Base-by-base conservation (phyloP, 2,329 filamentous ascomycete species). In the Tympanopsis confertula region DNA sequence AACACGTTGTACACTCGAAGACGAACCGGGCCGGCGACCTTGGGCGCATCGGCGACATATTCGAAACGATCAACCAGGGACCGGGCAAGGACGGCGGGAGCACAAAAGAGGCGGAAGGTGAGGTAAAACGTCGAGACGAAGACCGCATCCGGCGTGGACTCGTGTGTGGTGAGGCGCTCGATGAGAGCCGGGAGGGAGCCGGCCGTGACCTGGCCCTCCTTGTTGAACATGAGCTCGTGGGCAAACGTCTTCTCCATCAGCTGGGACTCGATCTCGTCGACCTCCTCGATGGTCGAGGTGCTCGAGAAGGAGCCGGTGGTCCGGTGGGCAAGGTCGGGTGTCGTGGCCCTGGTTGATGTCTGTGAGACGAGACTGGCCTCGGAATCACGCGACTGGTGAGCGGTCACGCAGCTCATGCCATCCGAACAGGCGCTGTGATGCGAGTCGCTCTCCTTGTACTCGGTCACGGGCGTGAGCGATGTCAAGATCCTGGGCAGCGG, bases 81-180 rank as follows among this genome's bases (percentile, higher is more conserved):
- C 53, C 86, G 74, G 0, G 88, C 83, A 43, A 98, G 74, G 42
- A 85, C 78, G 5, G 71, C 54, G 0, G 91, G 87, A 0, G 82
- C 83, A 44, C 86, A 87, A 54, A 98, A 98, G 10, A 94, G 74
- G 38, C 91, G 78, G 63, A 98, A 98, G 1, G 91, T 98, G 19
- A 96, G 78, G 54, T 93, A 96, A 53, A 98, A 96, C 0, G 91
- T 86, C 3, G 86, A 88, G 32, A 94, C 86, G 49, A 96, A 96
- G 51, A 85, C 76, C 14, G 85, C 78, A 53, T 96, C 89, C 0
- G 91, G 91, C 0, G 89, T 94, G 1, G 86, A 84, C 55, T 95
- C 86, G 54, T 94, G 87, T 0, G 85, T 86, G 1, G 91, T 96
- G 30, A 98, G 73, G 44, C 87, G 81, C 64, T 98, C 91, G n/a